Evolutionary conservation across 1,284 basidiomycete genomes (phyloP), one percentile per base, ranked within the genome.

Genomic region (Stygiomarasmius scandens): DNA sequence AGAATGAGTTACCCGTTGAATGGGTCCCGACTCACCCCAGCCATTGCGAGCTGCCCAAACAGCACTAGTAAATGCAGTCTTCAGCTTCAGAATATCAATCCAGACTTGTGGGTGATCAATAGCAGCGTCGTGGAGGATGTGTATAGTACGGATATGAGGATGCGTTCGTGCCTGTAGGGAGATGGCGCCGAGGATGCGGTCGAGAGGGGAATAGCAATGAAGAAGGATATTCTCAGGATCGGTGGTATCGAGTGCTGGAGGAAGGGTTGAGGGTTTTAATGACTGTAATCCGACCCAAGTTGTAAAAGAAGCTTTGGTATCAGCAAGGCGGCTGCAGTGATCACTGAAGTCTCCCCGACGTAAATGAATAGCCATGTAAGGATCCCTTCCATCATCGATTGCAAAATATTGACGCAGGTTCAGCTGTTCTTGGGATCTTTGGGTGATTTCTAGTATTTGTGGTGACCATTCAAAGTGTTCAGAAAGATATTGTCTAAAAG

Each of bases 231-330:
- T 77, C 10, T 70, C 71, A 4, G 60, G 54, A 54, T 77, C 74
- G 14, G 61, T 46, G 3, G 66, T 60, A 55, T 75, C 65, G 36
- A 80, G 70, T 11, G 67, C 48, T 2, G 76, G 77, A 3, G 71
- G 63, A 49, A 71, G 63, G 16, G 72, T 64, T 9, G 71, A 67
- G 2, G 65, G 36, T 29, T 64, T 52, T 5, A 79, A 60, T 19
- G 63, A 20, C 11, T 76, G 77, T n/a, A 80, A 71, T 6, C 75
- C 77, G 6, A 72, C 74, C 78, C 77, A 80, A 4, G 77, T 79
- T 3, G 76, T 78, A 63, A 78, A 78, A 4, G 74, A 75, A 16
- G 65, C 63, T 22, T 68, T 63, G 6, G 51, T 60, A 47, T 69
- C 59, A 2, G 73, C 69, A 4, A 78, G 70, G 43, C 55, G 64